phyloP scores from a whole-genome alignment of 345 rosid genomes.

The Melastoma malabathricum region DNA sequence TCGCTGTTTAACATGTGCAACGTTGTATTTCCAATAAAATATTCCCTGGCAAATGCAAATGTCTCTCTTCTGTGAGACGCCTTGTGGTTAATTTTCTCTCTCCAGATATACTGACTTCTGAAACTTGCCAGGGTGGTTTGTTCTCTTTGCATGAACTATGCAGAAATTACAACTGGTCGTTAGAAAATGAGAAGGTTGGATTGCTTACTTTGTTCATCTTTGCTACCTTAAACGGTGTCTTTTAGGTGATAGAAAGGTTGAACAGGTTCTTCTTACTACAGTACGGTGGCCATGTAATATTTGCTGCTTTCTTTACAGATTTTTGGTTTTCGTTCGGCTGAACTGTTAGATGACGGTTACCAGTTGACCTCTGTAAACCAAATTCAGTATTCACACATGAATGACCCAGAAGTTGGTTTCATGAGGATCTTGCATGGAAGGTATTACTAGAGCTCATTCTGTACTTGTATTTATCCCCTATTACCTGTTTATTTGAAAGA shows the following conservation, averaged over 20 bases:
- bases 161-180: slow-evolving; percentile 53
- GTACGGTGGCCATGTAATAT: too few species aligned
- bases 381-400: slow-evolving; percentile 11
- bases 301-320: slow-evolving; percentile 29
- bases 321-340: slow-evolving; percentile 27
- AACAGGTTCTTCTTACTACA: too few species aligned
- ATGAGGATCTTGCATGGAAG: slow-evolving; percentile 61
- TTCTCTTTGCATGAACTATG: slow-evolving; percentile 78
- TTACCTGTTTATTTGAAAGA: slow-evolving; percentile 6
- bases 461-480: background rate
- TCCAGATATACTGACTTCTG: slow-evolving; percentile 3
- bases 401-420: slow-evolving; percentile 40
- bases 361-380: slow-evolving; percentile 19
- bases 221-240: too few species aligned
- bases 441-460: slow-evolving; percentile 21
- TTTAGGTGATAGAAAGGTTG: too few species aligned
- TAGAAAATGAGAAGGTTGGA: slow-evolving; percentile 63
- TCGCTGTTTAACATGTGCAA: too few species aligned
- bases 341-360: slow-evolving; percentile 14
- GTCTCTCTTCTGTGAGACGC: too few species aligned
- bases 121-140: slow-evolving; percentile 46
- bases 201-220: slow-evolving; percentile 4
- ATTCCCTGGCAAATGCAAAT: too few species aligned
- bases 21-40: too few species aligned
- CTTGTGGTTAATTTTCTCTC: slow-evolving; percentile 3